A percentile compares a stretch with the other conserved stretches of the same genome.
Evolutionary conservation across 2,329 filamentous ascomycete genomes (phyloP).

Genomic region (Lecanicillium sp.): DNA sequence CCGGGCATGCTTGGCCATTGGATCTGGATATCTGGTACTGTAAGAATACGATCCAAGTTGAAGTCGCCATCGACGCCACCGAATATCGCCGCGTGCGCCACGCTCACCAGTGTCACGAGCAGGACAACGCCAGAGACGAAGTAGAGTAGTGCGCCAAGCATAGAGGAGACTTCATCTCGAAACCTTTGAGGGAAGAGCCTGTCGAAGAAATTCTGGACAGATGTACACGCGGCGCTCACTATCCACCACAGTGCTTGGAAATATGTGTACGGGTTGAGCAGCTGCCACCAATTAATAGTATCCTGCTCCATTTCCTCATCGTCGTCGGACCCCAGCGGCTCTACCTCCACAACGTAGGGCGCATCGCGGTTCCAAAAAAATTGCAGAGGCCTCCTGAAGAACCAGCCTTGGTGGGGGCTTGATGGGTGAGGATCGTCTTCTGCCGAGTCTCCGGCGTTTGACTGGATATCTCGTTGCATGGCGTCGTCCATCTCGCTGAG

Average conservation of each 20-base stretch:
- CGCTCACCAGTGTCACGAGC: constrained; percentile 5
- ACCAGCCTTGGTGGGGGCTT: constrained; percentile 18
- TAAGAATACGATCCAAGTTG: constrained; percentile 1
- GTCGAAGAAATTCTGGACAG: constrained; percentile 15
- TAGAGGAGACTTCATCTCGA: constrained; percentile 14
- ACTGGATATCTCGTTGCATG: constrained; percentile 19
- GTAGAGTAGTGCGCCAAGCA: constrained; percentile 9
- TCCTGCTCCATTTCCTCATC: not conserved
- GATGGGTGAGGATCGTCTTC: constrained; percentile 8
- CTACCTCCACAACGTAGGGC: constrained; percentile 10
- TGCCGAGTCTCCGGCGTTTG: constrained; percentile 12
- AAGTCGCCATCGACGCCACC: constrained; percentile 12
- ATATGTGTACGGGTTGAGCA: constrained; percentile 29
- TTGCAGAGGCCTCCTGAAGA: constrained; percentile 18
- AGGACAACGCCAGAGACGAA: not conserved
- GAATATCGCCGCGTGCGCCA: constrained; percentile 6
- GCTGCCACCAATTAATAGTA: constrained; percentile 20
- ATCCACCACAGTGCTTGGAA: constrained; percentile 22
- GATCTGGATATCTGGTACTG: constrained; percentile 11
- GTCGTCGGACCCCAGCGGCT: constrained; percentile 4
- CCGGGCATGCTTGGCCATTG: constrained; percentile 17
- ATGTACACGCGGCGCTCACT: constrained; percentile 19
- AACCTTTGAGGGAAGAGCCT: constrained; percentile 12
- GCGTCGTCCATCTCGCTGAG: constrained; percentile 21
- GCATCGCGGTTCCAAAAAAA: constrained; percentile 12